Base-by-base conservation (phyloP, 495 filamentous ascomycete genomes). In the Penicillium lividum region DNA sequence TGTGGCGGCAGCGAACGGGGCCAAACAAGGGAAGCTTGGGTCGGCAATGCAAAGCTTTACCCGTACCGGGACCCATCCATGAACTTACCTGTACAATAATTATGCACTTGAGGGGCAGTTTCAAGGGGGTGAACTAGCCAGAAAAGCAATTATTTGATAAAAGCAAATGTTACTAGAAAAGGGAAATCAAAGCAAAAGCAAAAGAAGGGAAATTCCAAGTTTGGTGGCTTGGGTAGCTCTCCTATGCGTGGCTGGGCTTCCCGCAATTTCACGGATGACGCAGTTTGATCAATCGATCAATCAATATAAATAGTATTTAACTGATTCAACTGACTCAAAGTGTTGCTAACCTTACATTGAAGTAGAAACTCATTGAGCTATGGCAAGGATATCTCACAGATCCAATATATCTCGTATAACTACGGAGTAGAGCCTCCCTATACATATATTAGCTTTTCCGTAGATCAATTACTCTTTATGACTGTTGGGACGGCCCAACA, bases 391-490 rank as follows among this genome's bases (percentile, higher is more conserved):
- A 22, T 22, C 22, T 22, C 22, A 22, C 22, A 22, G 22, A 22
- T 22, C 22, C 22, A 22, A 22, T 22, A 2, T 1, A 22, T 22
- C 31, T 25, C 18, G 51, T 5, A 11, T 28, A 29, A 22, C 22
- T 30, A 15, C 36, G 5, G 16, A 15, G 48, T 30, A 54, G 18
- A 56, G 16, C 29, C 10, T 55, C 49, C 38, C 43, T 40, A 22
- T 22, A 1, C 22, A 22, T 22, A 22, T 22, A 22, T 56, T 57
- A 47, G 51, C 53, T 60, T 58, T 56, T 57, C 56, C 22, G 50
- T 53, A 59, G 57, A 59, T 61, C 47, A 16, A 30, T 49, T 49
- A 49, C 46, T 49, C 28, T 31, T 49, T 49, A 5, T 29, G 31
- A 16, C 28, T 49, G 46, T 49, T 49, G 46, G 46, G 46, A 36